Evolutionary conservation across 2,329 filamentous ascomycete species (phyloP).

Genomic region (Blumeria hordei): DNA sequence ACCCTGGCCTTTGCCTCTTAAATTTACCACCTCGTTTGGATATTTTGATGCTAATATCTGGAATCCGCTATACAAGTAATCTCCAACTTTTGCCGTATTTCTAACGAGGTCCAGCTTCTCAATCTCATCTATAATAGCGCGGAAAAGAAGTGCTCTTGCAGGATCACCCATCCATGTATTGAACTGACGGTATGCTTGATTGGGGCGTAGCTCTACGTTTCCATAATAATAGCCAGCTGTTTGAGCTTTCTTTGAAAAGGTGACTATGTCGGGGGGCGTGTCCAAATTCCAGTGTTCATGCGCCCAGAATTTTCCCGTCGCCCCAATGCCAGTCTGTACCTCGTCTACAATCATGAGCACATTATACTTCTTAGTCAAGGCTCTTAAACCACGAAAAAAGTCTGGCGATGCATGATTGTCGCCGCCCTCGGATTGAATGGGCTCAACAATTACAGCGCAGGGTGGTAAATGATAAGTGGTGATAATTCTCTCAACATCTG

Average conservation of each 20-base stretch:
- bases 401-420: slow-evolving; percentile 61
- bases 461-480: slow-evolving; percentile 42
- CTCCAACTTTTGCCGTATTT: slow-evolving; percentile 34
- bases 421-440: slow-evolving; percentile 62
- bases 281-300: slow-evolving; percentile 61
- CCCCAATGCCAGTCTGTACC: slow-evolving; percentile 63
- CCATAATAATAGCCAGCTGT: slow-evolving; percentile 66
- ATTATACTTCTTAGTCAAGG: slow-evolving; percentile 43
- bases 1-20: slow-evolving; percentile 51
- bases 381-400: slow-evolving; percentile 56
- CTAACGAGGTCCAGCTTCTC: slow-evolving; percentile 41
- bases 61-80: slow-evolving; percentile 42
- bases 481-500: slow-evolving; percentile 48
- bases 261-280: slow-evolving; percentile 62
- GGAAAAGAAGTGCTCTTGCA: slow-evolving; percentile 51
- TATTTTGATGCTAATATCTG: slow-evolving; percentile 37
- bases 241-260: slow-evolving; percentile 72
- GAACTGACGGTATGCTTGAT: slow-evolving; percentile 68
- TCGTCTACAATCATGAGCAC: slow-evolving; percentile 63
- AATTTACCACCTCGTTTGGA: slow-evolving; percentile 44
- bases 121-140: slow-evolving; percentile 55
- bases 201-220: slow-evolving; percentile 47
- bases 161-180: slow-evolving; percentile 80
- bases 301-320: slow-evolving; percentile 74
- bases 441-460: slow-evolving; percentile 52